Percentiles rank a stretch among this genome's conserved stretches.
Evolutionary conservation across 1,139 yeast genomes (phyloP).

Genomic region (Debaryomyces nepalensis): DNA sequence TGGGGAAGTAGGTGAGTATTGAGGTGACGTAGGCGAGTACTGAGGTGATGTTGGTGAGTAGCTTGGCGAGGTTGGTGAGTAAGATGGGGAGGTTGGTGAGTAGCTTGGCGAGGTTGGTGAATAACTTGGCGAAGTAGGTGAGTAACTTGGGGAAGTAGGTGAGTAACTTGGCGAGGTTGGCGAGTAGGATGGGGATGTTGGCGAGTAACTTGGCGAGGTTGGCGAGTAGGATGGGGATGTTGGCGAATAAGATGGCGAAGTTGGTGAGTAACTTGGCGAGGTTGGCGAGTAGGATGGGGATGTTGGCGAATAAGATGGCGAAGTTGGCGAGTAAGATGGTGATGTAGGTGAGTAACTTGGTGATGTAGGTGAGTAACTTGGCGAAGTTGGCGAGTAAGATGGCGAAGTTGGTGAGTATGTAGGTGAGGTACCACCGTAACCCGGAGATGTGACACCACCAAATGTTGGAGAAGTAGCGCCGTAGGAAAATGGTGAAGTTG

Average conservation of each 20-base stretch:
- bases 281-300: slow-evolving; percentile 76
- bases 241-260: slow-evolving; percentile 73
- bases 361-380: slow-evolving; percentile 57
- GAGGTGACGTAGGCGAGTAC: slow-evolving; percentile 59
- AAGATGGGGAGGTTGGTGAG: slow-evolving; percentile 65
- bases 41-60: slow-evolving; percentile 56
- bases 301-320: slow-evolving; percentile 76
- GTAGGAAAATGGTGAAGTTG: slow-evolving; percentile 61
- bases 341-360: slow-evolving; percentile 59
- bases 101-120: slow-evolving; percentile 69
- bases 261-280: slow-evolving; percentile 74
- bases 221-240: slow-evolving; percentile 75
- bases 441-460: slow-evolving; percentile 64
- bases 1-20: slow-evolving; percentile 66
- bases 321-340: slow-evolving; percentile 65
- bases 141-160: slow-evolving; percentile 70
- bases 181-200: slow-evolving; percentile 71
- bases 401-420: slow-evolving; percentile 73
- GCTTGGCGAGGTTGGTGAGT: slow-evolving; percentile 67
- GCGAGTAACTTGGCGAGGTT: slow-evolving; percentile 70
- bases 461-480: slow-evolving; percentile 71
- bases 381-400: slow-evolving; percentile 73
- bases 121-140: slow-evolving; percentile 59
- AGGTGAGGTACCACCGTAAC: slow-evolving; percentile 57
- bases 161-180: slow-evolving; percentile 79